A percentile compares a stretch with the other conserved stretches of the same genome.
Evolutionary conservation across 75 land plant genomes (phyloP).

Genomic region (Selaginella tamariscina): DNA sequence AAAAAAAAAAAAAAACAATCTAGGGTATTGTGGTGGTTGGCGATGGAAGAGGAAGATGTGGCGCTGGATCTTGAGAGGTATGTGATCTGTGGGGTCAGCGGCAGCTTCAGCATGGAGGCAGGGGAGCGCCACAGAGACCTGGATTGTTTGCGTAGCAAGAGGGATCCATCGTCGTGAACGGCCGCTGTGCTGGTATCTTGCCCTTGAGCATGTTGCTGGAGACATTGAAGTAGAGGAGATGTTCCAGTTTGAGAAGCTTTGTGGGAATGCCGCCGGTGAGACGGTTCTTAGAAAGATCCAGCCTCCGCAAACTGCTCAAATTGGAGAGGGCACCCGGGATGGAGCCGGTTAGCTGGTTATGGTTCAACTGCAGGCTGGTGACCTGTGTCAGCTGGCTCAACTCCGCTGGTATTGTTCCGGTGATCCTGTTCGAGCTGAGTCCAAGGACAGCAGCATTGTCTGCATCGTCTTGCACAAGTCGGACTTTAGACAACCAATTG

Average conservation of each 20-base stretch:
- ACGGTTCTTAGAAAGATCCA: background rate
- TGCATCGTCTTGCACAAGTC: background rate
- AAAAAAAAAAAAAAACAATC: too few relatives aligned
- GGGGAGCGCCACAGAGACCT: background rate
- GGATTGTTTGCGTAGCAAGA: background rate
- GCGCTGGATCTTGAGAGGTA: too few relatives aligned
- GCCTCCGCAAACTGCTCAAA: background rate
- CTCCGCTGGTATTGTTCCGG: too few relatives aligned
- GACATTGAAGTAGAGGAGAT: background rate
- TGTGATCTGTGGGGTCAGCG: too few relatives aligned
- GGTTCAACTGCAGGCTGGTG: background rate
- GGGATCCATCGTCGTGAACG: background rate
- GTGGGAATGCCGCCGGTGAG: background rate
- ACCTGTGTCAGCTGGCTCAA: background rate
- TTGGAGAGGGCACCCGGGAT: background rate
- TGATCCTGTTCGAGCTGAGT: too few relatives aligned
- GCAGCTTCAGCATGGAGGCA: background rate
- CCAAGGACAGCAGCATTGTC: too few relatives aligned
- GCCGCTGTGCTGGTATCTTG: background rate
- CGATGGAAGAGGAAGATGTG: too few relatives aligned
- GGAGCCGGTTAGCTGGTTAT: background rate
- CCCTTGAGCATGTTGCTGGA: background rate
- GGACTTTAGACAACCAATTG: background rate
- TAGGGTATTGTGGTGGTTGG: too few relatives aligned
- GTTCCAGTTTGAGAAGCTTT: background rate